These are phyloP conservation scores for Yamadazyma siamensis DNA, from an alignment of 1,139 yeast species.

Conservation along the genomic window DNA sequence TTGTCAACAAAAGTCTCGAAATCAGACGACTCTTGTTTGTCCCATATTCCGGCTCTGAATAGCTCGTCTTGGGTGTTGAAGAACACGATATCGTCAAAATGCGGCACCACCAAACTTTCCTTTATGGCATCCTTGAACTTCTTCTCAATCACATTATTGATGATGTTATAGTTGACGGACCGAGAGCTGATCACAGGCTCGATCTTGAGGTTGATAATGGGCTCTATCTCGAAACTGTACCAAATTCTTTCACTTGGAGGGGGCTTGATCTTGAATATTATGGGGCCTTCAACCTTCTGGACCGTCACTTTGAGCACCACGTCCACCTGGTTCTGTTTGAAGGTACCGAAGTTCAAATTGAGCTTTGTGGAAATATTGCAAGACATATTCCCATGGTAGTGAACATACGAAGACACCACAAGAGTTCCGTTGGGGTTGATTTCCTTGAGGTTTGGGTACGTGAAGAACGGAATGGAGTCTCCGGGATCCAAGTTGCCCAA, in stretches of 20 bases:
- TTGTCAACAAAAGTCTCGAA: constrained; percentile 2
- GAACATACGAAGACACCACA: constrained; percentile 57
- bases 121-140: constrained; percentile 75
- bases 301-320: constrained; percentile 70
- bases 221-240: constrained; percentile 85
- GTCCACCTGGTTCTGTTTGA: constrained; percentile 77
- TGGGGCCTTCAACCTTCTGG: constrained; percentile 68
- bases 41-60: constrained; percentile 95
- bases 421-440: constrained; percentile 80
- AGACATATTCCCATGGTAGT: constrained; percentile 71
- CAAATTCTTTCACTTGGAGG: constrained; percentile 90
- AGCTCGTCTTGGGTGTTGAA: constrained; percentile 61
- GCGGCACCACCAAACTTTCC: constrained; percentile 79
- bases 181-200: constrained; percentile 89
- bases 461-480: constrained; percentile 71
- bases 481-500: constrained; percentile 77
- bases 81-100: constrained; percentile 83
- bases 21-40: constrained; percentile 20
- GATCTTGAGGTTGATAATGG: constrained; percentile 66
- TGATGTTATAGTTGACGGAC: constrained; percentile 70
- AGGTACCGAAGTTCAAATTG: constrained; percentile 58
- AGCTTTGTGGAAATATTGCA: constrained; percentile 79
- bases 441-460: constrained; percentile 66
- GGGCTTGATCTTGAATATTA: constrained; percentile 69
- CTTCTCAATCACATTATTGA: constrained; percentile 77